Base-by-base conservation (phyloP, 2,329 filamentous ascomycete genomes). In the Monosporascus sp. region DNA sequence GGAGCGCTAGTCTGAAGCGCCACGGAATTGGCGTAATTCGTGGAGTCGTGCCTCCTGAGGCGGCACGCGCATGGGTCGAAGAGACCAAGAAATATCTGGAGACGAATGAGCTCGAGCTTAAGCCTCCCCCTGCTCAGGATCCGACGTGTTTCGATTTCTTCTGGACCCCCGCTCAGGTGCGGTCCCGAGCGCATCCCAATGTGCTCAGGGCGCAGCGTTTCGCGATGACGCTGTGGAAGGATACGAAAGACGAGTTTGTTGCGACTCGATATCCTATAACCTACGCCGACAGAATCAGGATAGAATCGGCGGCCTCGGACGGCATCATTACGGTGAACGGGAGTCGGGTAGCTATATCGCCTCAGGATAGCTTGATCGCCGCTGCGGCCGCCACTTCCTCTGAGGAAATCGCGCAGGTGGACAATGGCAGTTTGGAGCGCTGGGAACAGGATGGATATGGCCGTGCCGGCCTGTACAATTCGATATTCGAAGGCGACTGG, bases 131-230 rank as follows among this genome's bases (percentile, higher is more conserved):
- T 0, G 74, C 77, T 0, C 79, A 84, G 60, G 82, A 85, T 41
- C 86, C 86, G 5, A 82, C 85, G 1, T 88, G 87, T 50, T 88
- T 85, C 69, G 86, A 89, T 68, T 80, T 88, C 62, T 89, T 88
- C 71, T 89, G 86, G 86, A 86, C 85, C 5, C 85, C 85, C 0
- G 80, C 85, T 1, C 86, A 89, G 69, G 78, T 86, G 51, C 78
- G 81, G 60, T 83, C 85, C n/a, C 80, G 86, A 24, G 81, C 83
- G 0, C 83, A 89, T 60, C 81, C 84, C 3, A 78, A 81, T 59
- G 77, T 89, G 55, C 73, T 89, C 41, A 72, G 72, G 38, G 78
- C 85, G 1, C 86, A 89, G 70, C 74, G 77, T 37, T 89, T 87
- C 63, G 78, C 87, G 65, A 85, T 87, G 76, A 74, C 77, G 9